Evolutionary conservation across 2,329 filamentous ascomycete species (phyloP).

Genomic region (Aspergillus awamori): DNA sequence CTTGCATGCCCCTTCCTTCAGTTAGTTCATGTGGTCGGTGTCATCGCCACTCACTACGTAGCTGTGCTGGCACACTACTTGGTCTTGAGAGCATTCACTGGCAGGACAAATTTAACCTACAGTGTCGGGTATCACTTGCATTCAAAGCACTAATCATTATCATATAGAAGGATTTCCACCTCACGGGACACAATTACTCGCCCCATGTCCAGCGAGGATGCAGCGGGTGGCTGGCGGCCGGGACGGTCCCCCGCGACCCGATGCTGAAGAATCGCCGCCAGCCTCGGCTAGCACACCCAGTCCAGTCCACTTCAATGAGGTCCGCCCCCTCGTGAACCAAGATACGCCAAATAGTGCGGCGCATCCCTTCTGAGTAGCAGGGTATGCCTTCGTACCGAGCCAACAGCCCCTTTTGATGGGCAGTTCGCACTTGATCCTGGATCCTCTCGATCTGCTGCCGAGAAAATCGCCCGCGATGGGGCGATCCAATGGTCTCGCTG

Average conservation of each 20-base stretch:
- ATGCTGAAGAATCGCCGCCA: slow-evolving; percentile 11
- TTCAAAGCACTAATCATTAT: neutral
- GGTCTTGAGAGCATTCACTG: neutral
- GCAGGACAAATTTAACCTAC: no score
- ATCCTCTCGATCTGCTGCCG: slow-evolving; percentile 22
- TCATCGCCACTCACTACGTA: neutral
- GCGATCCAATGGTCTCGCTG: slow-evolving; percentile 15
- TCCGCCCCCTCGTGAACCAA: slow-evolving; percentile 24
- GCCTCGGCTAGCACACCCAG: slow-evolving; percentile 8
- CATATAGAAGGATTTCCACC: neutral
- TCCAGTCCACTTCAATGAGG: slow-evolving; percentile 24
- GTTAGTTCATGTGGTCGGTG: neutral
- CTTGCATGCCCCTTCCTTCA: neutral
- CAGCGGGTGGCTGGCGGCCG: neutral
- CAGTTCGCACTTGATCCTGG: slow-evolving; percentile 21
- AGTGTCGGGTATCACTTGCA: neutral
- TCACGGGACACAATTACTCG: neutral
- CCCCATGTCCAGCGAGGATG: neutral
- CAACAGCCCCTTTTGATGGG: slow-evolving; percentile 20
- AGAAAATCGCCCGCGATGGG: slow-evolving; percentile 23
- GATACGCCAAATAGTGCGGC: slow-evolving; percentile 17
- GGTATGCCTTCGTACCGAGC: slow-evolving; percentile 21
- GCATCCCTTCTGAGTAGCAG: slow-evolving; percentile 7
- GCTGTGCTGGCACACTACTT: neutral
- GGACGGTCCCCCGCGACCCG: neutral